Base-by-base conservation (phyloP, 108 stramenopile species). In the Stephanodiscus minutulus region DNA sequence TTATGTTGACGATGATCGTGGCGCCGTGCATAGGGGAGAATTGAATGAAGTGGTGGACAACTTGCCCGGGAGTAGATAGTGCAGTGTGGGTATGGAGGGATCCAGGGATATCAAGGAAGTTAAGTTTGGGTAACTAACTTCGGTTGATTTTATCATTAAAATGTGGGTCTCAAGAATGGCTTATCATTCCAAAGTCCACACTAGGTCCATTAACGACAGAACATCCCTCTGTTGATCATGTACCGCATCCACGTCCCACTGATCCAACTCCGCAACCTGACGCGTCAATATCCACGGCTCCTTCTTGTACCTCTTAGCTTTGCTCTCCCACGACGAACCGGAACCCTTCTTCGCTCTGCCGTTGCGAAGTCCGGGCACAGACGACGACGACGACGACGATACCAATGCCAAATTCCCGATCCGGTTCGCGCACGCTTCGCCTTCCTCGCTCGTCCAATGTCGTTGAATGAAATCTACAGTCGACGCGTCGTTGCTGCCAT, bases 371-470 rank as follows among this genome's bases (percentile, higher is more conserved):
- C 4, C 18, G 24, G 67, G 9, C 7, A 33, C 0, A 29, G 66
- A 21, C 31, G 43, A 47, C 15, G 68, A 70, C 12, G 66, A 21
- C 31, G 43, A 47, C 15, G 68, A 70, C 12, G 80, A 56, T 28
- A 77, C 57, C 18, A 79, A 39, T 53, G 73, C 82, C 54, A 83
- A 41, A 60, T 83, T 83, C 10, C 82, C 82, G 55, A 83, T 47
- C 17, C 64, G 61, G 39, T 83, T 31, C 33, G 64, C 31, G 73
- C 66, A 74, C 25, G 61, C 50, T 5, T 64, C 75, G 27, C 65
- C 50, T 20, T 79, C 67, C 36, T 78, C 72, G 13, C 69, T 68
- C 21, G 73, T 35, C 82, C 82, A 83, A 17, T 49, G 7, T 27
- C 47, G 52, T 24, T 59, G 54, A 57, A 81, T 75, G 17, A 53